Conservation (phyloP, 1,284 basidiomycete genomes). For the Mycena sp. region DNA sequence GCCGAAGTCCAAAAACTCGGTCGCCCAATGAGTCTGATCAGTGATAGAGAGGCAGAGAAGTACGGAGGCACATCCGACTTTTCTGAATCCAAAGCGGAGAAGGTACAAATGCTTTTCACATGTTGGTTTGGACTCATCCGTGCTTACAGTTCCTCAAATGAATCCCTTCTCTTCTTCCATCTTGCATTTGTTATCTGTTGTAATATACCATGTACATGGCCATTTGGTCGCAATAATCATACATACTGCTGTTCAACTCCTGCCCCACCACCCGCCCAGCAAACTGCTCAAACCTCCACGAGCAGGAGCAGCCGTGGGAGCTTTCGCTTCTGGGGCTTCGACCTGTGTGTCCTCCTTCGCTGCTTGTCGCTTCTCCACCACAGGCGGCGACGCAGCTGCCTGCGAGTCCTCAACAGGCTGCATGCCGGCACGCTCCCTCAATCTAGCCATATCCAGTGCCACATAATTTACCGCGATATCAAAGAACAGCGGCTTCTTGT, state of each 20-base stretch:
- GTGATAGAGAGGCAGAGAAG: constrained; percentile 65
- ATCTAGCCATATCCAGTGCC: constrained; percentile 81
- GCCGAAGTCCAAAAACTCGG: constrained; percentile 60
- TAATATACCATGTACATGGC: constrained; percentile 12
- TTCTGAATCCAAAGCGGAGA: constrained; percentile 56
- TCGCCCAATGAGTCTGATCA: constrained; percentile 67
- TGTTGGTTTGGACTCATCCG: background rate
- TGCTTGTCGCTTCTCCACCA: constrained; percentile 16
- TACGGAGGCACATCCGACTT: constrained; percentile 64
- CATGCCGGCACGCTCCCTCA: constrained; percentile 78
- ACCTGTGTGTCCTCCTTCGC: constrained; percentile 18
- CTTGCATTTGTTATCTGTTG: constrained; percentile 6
- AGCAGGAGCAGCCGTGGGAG: constrained; percentile 40
- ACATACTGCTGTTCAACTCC: constrained; percentile 8
- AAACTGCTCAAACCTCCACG: constrained; percentile 52
- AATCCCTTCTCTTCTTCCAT: background rate
- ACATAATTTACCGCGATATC: constrained; percentile 96
- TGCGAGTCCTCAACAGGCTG: constrained; percentile 33
- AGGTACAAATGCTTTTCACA: constrained; percentile 44
- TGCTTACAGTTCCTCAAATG: constrained; percentile 15
- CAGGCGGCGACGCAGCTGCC: background rate
- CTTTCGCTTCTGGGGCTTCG: constrained; percentile 11
- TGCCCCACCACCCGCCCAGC: constrained; percentile 59
- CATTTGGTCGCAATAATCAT: constrained; percentile 20
- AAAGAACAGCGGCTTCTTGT: constrained; percentile 90